Base-by-base conservation (phyloP, 768 basidiomycete genomes). In the Suillus decipiens region DNA sequence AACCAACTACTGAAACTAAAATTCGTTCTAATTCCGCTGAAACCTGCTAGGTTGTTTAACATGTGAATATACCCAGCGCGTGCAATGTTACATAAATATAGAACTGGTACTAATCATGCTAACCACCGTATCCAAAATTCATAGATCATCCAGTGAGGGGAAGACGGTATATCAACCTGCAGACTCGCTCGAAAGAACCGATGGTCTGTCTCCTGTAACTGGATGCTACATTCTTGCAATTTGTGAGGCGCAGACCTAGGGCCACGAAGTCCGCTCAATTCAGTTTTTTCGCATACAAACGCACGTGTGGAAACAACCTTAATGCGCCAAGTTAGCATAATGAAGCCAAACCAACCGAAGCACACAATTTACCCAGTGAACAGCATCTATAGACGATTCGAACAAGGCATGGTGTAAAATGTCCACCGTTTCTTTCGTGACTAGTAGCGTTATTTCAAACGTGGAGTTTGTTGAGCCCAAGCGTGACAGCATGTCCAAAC, bases 111-210 rank as follows among this genome's bases (percentile, higher is more conserved):
- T n/a, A n/a, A 53, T 53, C 11, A 53, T n/a, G 3, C 5, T 34
- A 12, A 34, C 51, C 19, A 71, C 60, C 78, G 70, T 58, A 78
- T 62, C 81, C 81, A 82, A 17, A 81, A 70, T 64, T 79, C 82
- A 57, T 75, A 72, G 59, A 83, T 64, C 58, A 65, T 65, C 79
- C 80, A 82, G 10, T 68, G 68, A 54, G 69, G 65, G 37, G 71
- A 57, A 24, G 55, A 37, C 10, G 22, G 51, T 56, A 74, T 68
- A 60, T 75, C 67, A 41, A 65, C 66, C 39, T 63, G 50, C 24
- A 76, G 72, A 33, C 68, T 67, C 17, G 67, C 69, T 58, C 72
- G 75, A 64, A 80, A 75, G 53, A 71, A 71, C 47, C 72, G 72
- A 61, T 70, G 70, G 10, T 48, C 50, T 45, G 37, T 61, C 41